Conservation (phyloP, 208 protist genomes). For the Crithidia brevicula region DNA sequence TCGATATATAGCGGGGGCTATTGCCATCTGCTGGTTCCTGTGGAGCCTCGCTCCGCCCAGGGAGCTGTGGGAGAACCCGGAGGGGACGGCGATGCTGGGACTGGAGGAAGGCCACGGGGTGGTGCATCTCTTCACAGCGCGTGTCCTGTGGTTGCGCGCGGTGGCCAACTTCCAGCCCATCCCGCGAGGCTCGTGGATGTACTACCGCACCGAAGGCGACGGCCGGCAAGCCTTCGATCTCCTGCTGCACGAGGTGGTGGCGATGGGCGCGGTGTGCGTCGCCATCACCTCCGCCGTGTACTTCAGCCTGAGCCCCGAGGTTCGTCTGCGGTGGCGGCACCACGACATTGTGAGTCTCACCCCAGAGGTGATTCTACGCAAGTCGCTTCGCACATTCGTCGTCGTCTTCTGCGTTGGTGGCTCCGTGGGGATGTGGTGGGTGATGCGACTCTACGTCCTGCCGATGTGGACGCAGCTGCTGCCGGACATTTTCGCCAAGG, state of each 20-base stretch:
- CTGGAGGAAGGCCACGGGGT: constrained; percentile 19
- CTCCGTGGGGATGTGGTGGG: constrained; percentile 30
- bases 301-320: constrained; percentile 29
- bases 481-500: constrained; percentile 42
- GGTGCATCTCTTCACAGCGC: constrained; percentile 25
- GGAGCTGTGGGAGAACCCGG: constrained; percentile 24
- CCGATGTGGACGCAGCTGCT: constrained; percentile 42
- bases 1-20: constrained; percentile 59
- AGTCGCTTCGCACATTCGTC: constrained; percentile 65
- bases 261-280: constrained; percentile 26
- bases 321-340: constrained; percentile 38
- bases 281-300: constrained; percentile 21
- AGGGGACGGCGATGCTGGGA: constrained; percentile 15
- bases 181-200: constrained; percentile 22
- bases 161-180: constrained; percentile 31
- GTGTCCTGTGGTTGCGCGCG: constrained; percentile 29
- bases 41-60: constrained; percentile 24
- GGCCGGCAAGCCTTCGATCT: constrained; percentile 22
- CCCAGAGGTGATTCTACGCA: constrained; percentile 64
- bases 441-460: constrained; percentile 36
- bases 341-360: constrained; percentile 59
- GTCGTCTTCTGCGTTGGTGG: constrained; percentile 51
- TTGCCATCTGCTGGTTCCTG: constrained; percentile 33
- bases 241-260: constrained; percentile 19
- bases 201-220: constrained; percentile 20